phyloP scores from a whole-genome alignment of 441 rosid species.

The Daphne laureola region DNA sequence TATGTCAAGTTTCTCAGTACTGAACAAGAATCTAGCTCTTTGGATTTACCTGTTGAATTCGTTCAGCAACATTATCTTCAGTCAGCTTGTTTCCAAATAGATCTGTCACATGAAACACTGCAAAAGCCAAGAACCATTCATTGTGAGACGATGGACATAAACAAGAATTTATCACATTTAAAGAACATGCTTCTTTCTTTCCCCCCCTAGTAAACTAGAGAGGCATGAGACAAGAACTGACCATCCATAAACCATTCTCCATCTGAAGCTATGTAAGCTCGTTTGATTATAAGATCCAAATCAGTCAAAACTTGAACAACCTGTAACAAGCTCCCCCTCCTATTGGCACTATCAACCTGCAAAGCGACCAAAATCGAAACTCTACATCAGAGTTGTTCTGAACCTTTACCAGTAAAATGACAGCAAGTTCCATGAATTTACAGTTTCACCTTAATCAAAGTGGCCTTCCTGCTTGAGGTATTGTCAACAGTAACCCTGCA shows the following conservation, averaged over 20 bases:
- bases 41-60: constrained; percentile 70
- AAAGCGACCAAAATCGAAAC: constrained; percentile 10
- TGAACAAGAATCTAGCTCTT: constrained; percentile 1
- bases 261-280: constrained; percentile 86
- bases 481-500: constrained; percentile 75
- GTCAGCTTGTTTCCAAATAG: constrained; percentile 58
- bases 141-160: constrained; percentile 9
- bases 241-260: constrained; percentile 95
- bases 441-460: constrained; percentile 52
- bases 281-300: constrained; percentile 51
- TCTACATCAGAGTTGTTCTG: constrained; percentile 6
- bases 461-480: constrained; percentile 44
- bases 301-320: constrained; percentile 84
- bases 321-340: constrained; percentile 67
- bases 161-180: constrained; percentile 8
- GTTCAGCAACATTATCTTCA: constrained; percentile 56
- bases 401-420: constrained; percentile 4
- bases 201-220: neutral
- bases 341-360: constrained; percentile 81
- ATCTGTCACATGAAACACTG: constrained; percentile 86
- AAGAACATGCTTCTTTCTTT: neutral
- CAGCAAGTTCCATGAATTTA: constrained; percentile 5
- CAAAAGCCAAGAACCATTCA: constrained; percentile 12
- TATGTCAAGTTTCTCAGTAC: too few relatives aligned
- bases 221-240: constrained; percentile 20